Conservation (phyloP, 2,329 filamentous ascomycete genomes). For the Exophiala dermatitidis region DNA sequence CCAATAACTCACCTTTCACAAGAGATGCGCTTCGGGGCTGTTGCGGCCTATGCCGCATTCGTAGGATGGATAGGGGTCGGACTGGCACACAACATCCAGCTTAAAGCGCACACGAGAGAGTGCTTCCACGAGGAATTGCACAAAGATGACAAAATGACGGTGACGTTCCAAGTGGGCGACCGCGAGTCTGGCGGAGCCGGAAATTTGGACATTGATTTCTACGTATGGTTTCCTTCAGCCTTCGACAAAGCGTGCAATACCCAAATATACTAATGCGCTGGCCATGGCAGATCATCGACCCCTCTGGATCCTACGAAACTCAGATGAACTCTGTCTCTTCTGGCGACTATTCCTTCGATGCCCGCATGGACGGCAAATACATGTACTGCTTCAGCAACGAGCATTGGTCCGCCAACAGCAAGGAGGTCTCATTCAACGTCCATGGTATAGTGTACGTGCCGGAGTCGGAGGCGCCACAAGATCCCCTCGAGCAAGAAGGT, state of each 20-base stretch:
- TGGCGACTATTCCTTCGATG: constrained; percentile 88
- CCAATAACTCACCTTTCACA: no score
- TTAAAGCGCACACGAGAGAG: constrained; percentile 86
- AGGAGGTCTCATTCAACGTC: constrained; percentile 98
- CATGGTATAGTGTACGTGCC: constrained; percentile 97
- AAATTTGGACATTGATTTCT: constrained; percentile 95
- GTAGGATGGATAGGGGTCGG: constrained; percentile 54
- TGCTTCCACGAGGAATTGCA: constrained; percentile 95
- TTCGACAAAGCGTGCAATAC: background rate
- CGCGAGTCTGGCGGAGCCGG: constrained; percentile 90
- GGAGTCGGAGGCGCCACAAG: constrained; percentile 72
- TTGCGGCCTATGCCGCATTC: constrained; percentile 43
- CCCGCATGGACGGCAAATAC: constrained; percentile 78
- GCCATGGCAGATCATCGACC: constrained; percentile 63
- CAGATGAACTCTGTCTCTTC: constrained; percentile 76
- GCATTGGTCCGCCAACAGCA: constrained; percentile 90
- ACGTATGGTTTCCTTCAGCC: constrained; percentile 56
- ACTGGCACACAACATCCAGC: constrained; percentile 87
- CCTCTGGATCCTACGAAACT: constrained; percentile 65
- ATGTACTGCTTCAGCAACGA: constrained; percentile 99
- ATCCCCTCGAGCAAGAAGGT: constrained; percentile 89
- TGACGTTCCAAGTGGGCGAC: constrained; percentile 96
- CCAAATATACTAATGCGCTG: background rate
- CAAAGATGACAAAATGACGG: constrained; percentile 94
- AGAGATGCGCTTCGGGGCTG: constrained; percentile 37